phyloP scores from a whole-genome alignment of 345 rosid genomes.

The Eucalyptus marginata region DNA sequence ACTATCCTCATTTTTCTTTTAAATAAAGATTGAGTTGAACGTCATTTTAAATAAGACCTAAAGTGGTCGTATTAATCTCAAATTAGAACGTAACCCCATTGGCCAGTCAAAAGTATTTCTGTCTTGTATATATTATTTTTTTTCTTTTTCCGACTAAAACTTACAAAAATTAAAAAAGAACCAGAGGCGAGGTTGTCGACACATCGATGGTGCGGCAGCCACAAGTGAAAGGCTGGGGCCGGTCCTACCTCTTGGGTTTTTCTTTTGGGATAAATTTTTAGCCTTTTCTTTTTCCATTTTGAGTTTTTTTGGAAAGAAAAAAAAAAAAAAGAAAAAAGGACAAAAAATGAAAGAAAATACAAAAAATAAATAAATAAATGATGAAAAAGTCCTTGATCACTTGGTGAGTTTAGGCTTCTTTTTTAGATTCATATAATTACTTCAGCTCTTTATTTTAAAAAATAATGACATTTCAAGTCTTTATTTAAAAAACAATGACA shows the following conservation, averaged over 20 bases:
- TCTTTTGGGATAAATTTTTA: too few species aligned
- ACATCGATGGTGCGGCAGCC: not conserved
- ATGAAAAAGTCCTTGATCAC: not conserved
- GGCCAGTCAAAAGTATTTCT: not conserved
- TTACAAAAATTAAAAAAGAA: too few species aligned
- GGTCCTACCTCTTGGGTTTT: not conserved
- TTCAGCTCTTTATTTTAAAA: too few species aligned
- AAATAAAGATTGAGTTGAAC: not conserved
- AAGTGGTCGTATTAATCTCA: not conserved
- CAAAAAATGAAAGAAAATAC: too few species aligned
- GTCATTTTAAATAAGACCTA: too few species aligned
- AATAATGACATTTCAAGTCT: accelerated
- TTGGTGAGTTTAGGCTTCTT: too few species aligned
- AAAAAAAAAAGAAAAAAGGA: too few species aligned
- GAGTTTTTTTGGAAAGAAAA: too few species aligned
- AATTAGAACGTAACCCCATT: not conserved
- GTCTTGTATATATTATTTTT: not conserved
- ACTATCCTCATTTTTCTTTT: not conserved
- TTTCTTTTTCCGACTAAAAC: not conserved
- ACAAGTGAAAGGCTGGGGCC: not conserved
- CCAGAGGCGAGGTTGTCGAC: not conserved
- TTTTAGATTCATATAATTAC: accelerated
- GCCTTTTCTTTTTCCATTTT: too few species aligned
- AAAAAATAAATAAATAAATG: not conserved
- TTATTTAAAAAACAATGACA: too few species aligned